These are phyloP conservation scores for Rhodotorula graminis DNA, from an alignment of 768 basidiomycete genomes.

Conservation along the genomic window DNA sequence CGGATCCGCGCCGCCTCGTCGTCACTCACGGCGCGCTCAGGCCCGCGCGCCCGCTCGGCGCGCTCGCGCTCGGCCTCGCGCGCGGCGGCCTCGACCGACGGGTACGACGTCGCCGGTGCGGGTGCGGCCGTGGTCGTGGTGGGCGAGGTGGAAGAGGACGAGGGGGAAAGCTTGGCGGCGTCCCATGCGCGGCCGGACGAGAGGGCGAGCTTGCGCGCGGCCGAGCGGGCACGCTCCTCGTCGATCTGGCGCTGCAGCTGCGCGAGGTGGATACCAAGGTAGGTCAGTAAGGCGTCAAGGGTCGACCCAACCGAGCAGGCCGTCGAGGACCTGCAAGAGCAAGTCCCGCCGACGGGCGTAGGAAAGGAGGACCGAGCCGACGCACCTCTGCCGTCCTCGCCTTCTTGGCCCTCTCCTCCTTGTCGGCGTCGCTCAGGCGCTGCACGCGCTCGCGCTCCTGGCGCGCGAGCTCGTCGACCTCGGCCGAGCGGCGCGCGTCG, in stretches of 20 bases:
- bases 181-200: constrained; percentile 24
- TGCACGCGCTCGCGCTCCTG: not conserved
- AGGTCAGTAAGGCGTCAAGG: too few relatives aligned
- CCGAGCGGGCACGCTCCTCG: constrained; percentile 20
- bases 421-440: not conserved
- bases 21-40: not conserved
- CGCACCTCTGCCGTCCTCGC: constrained; percentile 5
- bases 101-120: constrained; percentile 3
- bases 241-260: constrained; percentile 24
- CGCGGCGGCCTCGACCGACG: constrained; percentile 1
- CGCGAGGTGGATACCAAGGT: too few relatives aligned
- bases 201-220: constrained; percentile 19
- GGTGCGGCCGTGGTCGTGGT: not conserved
- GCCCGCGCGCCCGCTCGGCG: not conserved
- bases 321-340: too few relatives aligned
- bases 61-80: not conserved
- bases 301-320: too few relatives aligned
- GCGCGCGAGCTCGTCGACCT: not conserved
- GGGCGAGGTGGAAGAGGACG: not conserved
- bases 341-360: too few relatives aligned
- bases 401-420: not conserved
- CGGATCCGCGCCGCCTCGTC: constrained; percentile 7
- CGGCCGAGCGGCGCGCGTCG: not conserved
- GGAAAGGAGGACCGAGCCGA: too few relatives aligned
- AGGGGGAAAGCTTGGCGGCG: constrained; percentile 11